Conservation (phyloP, 2,329 filamentous ascomycete genomes). For the Microcera coccophila region DNA sequence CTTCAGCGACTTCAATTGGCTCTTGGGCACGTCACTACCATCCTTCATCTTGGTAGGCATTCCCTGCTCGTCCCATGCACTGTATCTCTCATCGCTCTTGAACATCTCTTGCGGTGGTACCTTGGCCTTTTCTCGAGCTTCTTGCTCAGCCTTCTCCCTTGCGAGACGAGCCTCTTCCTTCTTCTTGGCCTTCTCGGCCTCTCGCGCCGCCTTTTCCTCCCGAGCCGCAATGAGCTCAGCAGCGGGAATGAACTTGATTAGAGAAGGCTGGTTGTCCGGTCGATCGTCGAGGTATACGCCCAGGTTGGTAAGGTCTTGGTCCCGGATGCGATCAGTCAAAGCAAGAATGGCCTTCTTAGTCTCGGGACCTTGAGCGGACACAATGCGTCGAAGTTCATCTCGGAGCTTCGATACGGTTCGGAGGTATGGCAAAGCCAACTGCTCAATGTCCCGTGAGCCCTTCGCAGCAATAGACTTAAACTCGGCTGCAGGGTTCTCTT, state of each 20-base stretch:
- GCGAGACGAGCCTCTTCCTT: conserved; percentile 54
- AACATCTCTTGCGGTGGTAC: conserved; percentile 54
- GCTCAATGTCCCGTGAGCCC: conserved; percentile 50
- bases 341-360: conserved; percentile 68
- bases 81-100: conserved; percentile 56
- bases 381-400: conserved; percentile 58
- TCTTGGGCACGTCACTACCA: conserved; percentile 78
- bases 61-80: conserved; percentile 78
- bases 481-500: conserved; percentile 42
- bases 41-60: conserved; percentile 73
- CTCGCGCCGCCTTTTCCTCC: conserved; percentile 56
- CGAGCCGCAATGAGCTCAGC: conserved; percentile 54
- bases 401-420: conserved; percentile 54
- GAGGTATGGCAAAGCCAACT: conserved; percentile 53
- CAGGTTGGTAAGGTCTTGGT: conserved; percentile 74
- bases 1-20: conserved; percentile 71
- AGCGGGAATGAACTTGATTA: conserved; percentile 64
- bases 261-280: conserved; percentile 59
- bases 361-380: conserved; percentile 41
- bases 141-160: conserved; percentile 47
- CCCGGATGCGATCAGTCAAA: conserved; percentile 76
- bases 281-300: conserved; percentile 88
- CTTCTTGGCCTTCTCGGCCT: conserved; percentile 56
- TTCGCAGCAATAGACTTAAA: conserved; percentile 43
- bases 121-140: conserved; percentile 57